Evolutionary conservation across 2,329 filamentous ascomycete genomes (phyloP).

Genomic region (Diaporthe amygdali): DNA sequence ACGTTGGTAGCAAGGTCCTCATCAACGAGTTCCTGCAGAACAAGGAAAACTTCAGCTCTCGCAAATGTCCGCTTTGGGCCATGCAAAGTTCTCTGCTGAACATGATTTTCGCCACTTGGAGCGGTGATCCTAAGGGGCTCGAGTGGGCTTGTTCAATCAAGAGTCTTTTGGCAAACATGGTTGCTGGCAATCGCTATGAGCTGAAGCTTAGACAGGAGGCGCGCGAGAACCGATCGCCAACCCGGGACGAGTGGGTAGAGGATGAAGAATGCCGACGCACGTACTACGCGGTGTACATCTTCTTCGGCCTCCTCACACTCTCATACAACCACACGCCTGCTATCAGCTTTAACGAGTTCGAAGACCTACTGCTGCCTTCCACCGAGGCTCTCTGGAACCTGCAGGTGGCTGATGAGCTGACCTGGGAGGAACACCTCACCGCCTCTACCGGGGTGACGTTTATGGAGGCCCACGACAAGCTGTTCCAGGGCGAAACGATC

Average conservation of each 20-base stretch:
- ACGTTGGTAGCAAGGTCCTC: slow-evolving; percentile 96
- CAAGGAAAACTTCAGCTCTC: slow-evolving; percentile 98
- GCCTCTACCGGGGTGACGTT: slow-evolving; percentile 81
- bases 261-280: slow-evolving; percentile 96
- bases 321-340: slow-evolving; percentile 98
- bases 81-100: slow-evolving; percentile 97
- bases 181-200: slow-evolving; percentile 95
- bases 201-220: slow-evolving; percentile 91
- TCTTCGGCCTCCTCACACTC: slow-evolving; percentile 92
- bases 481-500: slow-evolving; percentile 90
- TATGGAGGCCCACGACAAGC: slow-evolving; percentile 89
- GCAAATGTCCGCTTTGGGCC: slow-evolving; percentile 96
- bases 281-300: slow-evolving; percentile 98
- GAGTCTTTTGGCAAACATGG: slow-evolving; percentile 97
- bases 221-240: slow-evolving; percentile 76
- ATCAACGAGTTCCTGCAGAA: slow-evolving; percentile 97
- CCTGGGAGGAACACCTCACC: slow-evolving; percentile 82
- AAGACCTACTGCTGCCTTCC: slow-evolving; percentile 88
- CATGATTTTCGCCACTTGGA: slow-evolving; percentile 99
- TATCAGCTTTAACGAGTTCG: slow-evolving; percentile 98
- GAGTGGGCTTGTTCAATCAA: slow-evolving; percentile 99
- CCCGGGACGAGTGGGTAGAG: slow-evolving; percentile 90
- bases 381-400: slow-evolving; percentile 95
- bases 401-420: slow-evolving; percentile 74
- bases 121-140: slow-evolving; percentile 93